Conservation (phyloP, 208 protist species). For the Leishmania martiniquensis region DNA sequence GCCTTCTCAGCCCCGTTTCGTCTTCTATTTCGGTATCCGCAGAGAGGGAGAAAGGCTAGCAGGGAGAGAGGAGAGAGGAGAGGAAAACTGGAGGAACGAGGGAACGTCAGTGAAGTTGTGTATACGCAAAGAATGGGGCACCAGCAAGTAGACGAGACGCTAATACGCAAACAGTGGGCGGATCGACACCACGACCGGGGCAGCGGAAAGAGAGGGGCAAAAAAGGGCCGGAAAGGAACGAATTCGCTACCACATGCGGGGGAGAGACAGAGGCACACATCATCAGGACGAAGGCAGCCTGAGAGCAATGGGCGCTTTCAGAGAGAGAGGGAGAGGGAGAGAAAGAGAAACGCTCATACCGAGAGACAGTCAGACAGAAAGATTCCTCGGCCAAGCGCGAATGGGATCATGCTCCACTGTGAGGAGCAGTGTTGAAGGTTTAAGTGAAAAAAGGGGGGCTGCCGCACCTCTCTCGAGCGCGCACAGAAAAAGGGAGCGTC, state of each 20-base stretch:
- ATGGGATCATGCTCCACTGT: neutral
- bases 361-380: neutral
- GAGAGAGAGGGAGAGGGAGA: no score
- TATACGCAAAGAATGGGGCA: no score
- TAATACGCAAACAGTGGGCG: neutral
- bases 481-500: neutral
- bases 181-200: neutral
- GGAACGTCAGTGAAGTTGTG: no score
- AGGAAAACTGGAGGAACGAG: neutral
- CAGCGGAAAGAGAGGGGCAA: neutral
- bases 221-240: neutral
- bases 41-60: neutral
- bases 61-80: neutral
- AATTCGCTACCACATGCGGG: neutral
- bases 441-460: neutral
- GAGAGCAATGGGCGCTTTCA: conserved; percentile 2
- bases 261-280: neutral
- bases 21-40: neutral
- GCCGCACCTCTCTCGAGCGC: neutral
- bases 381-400: neutral
- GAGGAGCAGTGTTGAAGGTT: neutral
- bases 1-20: neutral
- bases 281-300: neutral
- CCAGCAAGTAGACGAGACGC: neutral
- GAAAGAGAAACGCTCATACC: neutral